Conservation (phyloP, 2,329 filamentous ascomycete genomes). For the Alternaria gaisen region DNA sequence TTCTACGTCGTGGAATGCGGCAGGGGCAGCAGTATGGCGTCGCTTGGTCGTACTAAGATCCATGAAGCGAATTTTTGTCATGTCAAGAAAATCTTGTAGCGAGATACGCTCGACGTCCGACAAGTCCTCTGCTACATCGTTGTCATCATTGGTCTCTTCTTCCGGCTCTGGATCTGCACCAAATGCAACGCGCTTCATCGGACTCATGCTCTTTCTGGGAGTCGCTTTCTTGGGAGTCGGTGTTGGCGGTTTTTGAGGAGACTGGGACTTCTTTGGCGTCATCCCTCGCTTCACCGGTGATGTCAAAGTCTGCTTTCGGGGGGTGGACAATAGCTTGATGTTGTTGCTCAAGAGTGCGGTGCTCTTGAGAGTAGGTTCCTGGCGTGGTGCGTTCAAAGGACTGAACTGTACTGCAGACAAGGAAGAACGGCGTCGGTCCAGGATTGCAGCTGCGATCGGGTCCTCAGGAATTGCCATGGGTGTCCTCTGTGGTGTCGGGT, state of each 20-base stretch:
- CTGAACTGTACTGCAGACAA: constrained; percentile 48
- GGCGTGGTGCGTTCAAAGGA: constrained; percentile 38
- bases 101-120: constrained; percentile 71
- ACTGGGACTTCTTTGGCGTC: constrained; percentile 49
- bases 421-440: constrained; percentile 47
- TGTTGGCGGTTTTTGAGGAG: constrained; percentile 51
- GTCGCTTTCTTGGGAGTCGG: constrained; percentile 49
- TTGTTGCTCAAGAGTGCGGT: constrained; percentile 52
- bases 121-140: constrained; percentile 31
- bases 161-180: constrained; percentile 30
- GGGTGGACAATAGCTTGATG: constrained; percentile 59
- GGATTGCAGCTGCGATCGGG: constrained; percentile 45
- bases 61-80: constrained; percentile 98
- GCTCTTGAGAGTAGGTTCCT: constrained; percentile 44
- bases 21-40: constrained; percentile 73
- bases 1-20: constrained; percentile 47
- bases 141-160: constrained; percentile 36
- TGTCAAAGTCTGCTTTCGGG: constrained; percentile 56
- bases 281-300: constrained; percentile 54
- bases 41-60: constrained; percentile 96
- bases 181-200: constrained; percentile 46
- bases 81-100: constrained; percentile 89
- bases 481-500: constrained; percentile 19
- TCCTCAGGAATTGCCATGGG: constrained; percentile 40
- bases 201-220: constrained; percentile 43